Evolutionary conservation across 192 early-diverging fungal species (phyloP).

Genomic region (Backusella liffmaniae): DNA sequence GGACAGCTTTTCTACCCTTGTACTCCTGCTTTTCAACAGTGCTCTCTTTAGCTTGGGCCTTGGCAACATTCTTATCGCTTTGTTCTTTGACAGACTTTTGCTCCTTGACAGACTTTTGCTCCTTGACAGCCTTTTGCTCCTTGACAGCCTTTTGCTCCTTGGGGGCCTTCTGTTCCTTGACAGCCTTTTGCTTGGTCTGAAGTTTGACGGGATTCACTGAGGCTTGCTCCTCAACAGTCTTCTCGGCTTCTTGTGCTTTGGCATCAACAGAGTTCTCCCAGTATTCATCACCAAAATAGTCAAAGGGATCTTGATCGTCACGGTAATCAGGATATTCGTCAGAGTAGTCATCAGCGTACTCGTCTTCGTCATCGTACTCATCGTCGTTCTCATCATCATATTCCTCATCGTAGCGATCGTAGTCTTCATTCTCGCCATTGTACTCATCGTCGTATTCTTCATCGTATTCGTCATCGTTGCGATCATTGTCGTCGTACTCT

Average conservation of each 20-base stretch:
- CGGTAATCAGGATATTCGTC: not conserved
- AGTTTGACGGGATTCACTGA: not conserved
- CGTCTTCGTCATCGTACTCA: not conserved
- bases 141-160: not conserved
- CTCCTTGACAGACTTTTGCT: not conserved
- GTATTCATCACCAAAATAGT: constrained; percentile 1
- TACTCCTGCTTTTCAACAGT: constrained; percentile 10
- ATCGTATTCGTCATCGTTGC: not conserved
- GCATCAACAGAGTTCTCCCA: not conserved
- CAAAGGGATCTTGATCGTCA: not conserved
- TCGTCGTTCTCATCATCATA: not conserved
- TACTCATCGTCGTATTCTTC: not conserved
- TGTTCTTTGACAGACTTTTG: not conserved
- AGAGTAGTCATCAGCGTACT: not conserved
- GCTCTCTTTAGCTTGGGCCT: not conserved
- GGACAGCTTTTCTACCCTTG: constrained; percentile 4
- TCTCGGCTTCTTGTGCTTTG: not conserved
- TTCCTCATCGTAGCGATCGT: not conserved
- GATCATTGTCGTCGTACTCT: not conserved
- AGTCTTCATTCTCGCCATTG: not conserved
- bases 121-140: not conserved
- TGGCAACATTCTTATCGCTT: not conserved
- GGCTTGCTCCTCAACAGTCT: not conserved
- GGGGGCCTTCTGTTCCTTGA: not conserved
- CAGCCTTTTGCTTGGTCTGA: not conserved